phyloP scores from a whole-genome alignment of 208 protist genomes.

The Borovskyia barvae region DNA sequence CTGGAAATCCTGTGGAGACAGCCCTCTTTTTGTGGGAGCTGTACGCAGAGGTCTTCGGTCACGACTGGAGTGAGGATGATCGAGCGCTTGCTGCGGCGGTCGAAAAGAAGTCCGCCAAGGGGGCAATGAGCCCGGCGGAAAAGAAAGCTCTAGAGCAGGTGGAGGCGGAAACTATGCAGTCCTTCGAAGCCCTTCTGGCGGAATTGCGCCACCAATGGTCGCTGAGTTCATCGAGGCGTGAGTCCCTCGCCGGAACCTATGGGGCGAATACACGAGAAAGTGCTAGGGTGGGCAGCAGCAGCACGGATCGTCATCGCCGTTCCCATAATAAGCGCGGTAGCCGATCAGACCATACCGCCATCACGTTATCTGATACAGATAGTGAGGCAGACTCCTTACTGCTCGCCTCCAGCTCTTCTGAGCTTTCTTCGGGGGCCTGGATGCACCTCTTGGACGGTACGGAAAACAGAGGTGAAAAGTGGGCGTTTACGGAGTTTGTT shows the following conservation, averaged over 20 bases:
- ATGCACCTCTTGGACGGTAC: slow-evolving; percentile 12
- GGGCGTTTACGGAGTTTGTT: slow-evolving; percentile 36
- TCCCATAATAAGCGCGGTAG: background rate
- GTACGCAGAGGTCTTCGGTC: slow-evolving; percentile 80
- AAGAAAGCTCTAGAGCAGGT: slow-evolving; percentile 15
- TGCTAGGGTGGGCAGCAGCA: background rate
- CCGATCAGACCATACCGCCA: too few species aligned
- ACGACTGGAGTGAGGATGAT: slow-evolving; percentile 79
- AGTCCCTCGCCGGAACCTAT: background rate
- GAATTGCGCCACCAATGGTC: slow-evolving; percentile 21
- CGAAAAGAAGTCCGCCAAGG: slow-evolving; percentile 20
- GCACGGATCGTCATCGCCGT: background rate
- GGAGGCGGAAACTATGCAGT: slow-evolving; percentile 26
- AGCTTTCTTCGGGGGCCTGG: slow-evolving; percentile 15
- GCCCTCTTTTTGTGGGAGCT: slow-evolving; percentile 78
- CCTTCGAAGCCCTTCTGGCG: slow-evolving; percentile 48
- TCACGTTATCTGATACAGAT: too few species aligned
- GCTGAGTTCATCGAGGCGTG: slow-evolving; percentile 7
- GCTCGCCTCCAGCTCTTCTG: too few species aligned
- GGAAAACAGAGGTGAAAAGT: slow-evolving; percentile 5
- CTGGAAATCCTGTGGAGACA: slow-evolving; percentile 55
- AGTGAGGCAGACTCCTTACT: too few species aligned
- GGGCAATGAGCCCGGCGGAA: slow-evolving; percentile 14
- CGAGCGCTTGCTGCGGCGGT: slow-evolving; percentile 32
- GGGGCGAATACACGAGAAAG: background rate